Base-by-base conservation (phyloP, 163 green algal genomes). In the Chlamydomonas reinhardtii region DNA sequence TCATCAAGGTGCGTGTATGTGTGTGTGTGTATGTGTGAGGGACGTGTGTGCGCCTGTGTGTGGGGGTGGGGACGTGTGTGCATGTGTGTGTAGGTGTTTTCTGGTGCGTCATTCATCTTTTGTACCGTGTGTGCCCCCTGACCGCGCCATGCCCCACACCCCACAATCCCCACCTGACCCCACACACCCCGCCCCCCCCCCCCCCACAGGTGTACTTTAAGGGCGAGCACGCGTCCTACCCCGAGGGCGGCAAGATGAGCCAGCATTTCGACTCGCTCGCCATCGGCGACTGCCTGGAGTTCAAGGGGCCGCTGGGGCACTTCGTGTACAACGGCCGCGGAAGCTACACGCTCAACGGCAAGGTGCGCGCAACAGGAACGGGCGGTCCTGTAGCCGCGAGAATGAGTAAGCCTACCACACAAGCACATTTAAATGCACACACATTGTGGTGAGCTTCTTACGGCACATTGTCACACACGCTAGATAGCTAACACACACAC, bases 271-370 rank as follows among this genome's bases (percentile, higher is more conserved):
- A 99, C 65, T 84, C 24, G 19, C 85, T 99, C 69, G 85, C 89
- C 3, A 90, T 99, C 16, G 97, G 97, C 0, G 97, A 99, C 90
- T 93, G 35, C 24, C 95, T 99, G n/a, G 94, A 98, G 35, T 94
- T 98, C 52, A 98, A 98, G 92, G 97, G 97, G 2, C 97, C 97
- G 4, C 86, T 98, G 54, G 97, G 97, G 9, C 96, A 98, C 90
- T 96, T 99, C 66, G 72, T 94, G 48, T 99, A 99, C 91, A 76
- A 94, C 29, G 94, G 95, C 73, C 56, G 72, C 11, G 91, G 88
- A 32, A 54, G 59, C 29, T 95, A 92, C 83, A 88, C 80, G 35
- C 88, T 93, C 82, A 92, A 94, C 83, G 56, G 89, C 83, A 94
- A 95, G 83, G 24, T 71, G 27, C 43, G 59, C 19, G 11, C 43